These are phyloP conservation scores for Mortierella sp. DNA, from an alignment of 371 early-diverging fungal genomes.

Conservation along the genomic window DNA sequence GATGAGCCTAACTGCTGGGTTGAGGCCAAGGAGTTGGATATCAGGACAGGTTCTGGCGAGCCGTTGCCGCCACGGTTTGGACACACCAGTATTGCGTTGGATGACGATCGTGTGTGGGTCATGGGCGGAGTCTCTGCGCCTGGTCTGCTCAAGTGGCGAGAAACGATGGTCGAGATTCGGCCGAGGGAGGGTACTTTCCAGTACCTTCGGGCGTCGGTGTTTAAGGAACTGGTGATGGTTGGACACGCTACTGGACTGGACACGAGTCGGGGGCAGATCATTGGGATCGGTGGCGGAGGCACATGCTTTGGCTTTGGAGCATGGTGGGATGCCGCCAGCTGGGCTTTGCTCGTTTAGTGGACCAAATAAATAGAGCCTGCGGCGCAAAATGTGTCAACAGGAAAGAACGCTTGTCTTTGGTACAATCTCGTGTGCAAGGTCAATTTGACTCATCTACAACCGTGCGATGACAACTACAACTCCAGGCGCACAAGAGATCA, in stretches of 20 bases:
- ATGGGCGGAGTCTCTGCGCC: constrained; percentile 53
- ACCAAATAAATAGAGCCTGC: neutral
- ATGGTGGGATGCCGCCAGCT: constrained; percentile 42
- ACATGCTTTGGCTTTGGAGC: constrained; percentile 57
- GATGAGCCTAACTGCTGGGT: constrained; percentile 23
- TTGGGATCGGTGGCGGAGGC: constrained; percentile 54
- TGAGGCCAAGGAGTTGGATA: constrained; percentile 11
- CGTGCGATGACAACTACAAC: neutral
- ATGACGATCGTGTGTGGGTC: constrained; percentile 34
- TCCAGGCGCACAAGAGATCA: too few relatives aligned
- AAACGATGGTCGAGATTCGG: constrained; percentile 46
- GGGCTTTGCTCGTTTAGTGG: constrained; percentile 35
- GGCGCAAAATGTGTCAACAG: too few relatives aligned
- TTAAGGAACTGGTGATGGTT: constrained; percentile 51
- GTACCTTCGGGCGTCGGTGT: constrained; percentile 26
- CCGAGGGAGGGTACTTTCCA: constrained; percentile 21
- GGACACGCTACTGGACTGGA: constrained; percentile 47
- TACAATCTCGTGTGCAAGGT: too few relatives aligned
- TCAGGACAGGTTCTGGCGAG: constrained; percentile 6
- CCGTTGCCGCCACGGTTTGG: constrained; percentile 41
- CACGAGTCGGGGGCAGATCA: constrained; percentile 21
- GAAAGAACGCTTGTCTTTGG: too few relatives aligned
- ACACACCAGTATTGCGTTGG: constrained; percentile 33
- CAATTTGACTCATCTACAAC: neutral
- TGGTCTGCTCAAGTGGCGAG: constrained; percentile 44